These are phyloP conservation scores for Apiospora kogelbergensis DNA, from an alignment of 2,329 filamentous ascomycete genomes.

Conservation along the genomic window DNA sequence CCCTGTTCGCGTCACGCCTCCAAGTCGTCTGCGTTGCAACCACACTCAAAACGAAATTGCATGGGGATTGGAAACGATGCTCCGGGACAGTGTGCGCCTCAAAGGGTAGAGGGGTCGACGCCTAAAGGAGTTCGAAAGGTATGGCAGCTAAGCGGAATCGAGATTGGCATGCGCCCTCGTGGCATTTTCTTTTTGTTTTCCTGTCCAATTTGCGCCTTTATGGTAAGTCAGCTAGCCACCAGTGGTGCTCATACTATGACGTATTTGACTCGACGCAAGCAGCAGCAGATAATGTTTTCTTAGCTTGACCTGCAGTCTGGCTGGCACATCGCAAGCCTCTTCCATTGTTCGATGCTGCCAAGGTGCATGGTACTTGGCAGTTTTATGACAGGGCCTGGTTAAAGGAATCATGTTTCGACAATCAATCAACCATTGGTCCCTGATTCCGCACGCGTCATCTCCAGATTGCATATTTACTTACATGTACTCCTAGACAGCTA, in stretches of 20 bases:
- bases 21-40: neutral
- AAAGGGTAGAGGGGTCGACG: neutral
- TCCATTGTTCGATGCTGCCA: neutral
- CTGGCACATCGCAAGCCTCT: neutral
- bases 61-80: neutral
- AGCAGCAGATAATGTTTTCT: neutral
- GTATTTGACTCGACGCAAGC: neutral
- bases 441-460: neutral
- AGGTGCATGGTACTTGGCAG: neutral
- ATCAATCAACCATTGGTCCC: neutral
- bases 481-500: neutral
- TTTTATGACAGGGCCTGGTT: neutral
- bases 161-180: neutral
- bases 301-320: neutral
- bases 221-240: neutral
- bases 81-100: neutral
- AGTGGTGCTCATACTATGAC: neutral
- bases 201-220: neutral
- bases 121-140: neutral
- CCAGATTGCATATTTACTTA: neutral
- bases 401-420: neutral
- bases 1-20: neutral
- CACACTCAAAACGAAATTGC: neutral
- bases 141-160: neutral
- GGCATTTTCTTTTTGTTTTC: neutral